Base-by-base conservation (phyloP, 2,329 filamentous ascomycete genomes). In the Aspergillus sp. region DNA sequence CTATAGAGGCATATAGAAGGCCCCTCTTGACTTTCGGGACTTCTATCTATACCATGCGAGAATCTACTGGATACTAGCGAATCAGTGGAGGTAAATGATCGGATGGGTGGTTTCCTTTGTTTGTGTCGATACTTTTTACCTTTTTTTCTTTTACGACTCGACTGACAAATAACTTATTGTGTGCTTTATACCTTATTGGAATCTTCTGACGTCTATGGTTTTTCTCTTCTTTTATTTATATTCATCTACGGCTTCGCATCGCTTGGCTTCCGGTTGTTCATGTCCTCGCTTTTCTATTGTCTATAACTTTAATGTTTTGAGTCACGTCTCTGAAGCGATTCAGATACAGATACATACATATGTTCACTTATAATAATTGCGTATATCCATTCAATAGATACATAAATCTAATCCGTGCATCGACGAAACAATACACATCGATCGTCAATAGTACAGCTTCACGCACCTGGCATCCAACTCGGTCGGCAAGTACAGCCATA, bases 221-320 rank as follows among this genome's bases (percentile, higher is more conserved):
- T 28, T 49, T 30, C 13, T 39, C 7, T 39, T 47, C 36, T 23
- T 43, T 55, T 59, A 59, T 59, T 50, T 47, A 53, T 55, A 57
- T 63, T 47, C 36, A 30, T 38, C 21, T 53, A 21, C 12, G 19
- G 30, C 32, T 53, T 53, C 23, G 50, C 30, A 38, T 39, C 21
- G 30, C 50, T 53, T 53, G 21, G 21, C 36, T 55, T 30, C 30
- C 39, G 17, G 56, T 57, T 52, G 15, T 36, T 36, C 32, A 36
- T 56, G 30, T 45, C 43, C 55, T 52, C 36, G 36, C 19, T 13
- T 55, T 54, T 53, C 52, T 36, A 5, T 15, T 63, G 61, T 63
- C 41, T 58, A 61, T 63, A 63, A 56, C 43, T 54, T 43, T 52
- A 58, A 58, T 58, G 55, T 55, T 30, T 30, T 32, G 41, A 55